Percentiles rank a stretch among this genome's conserved stretches.
phyloP scores from a whole-genome alignment of 176 grass and related monocot genomes.

The Leersia perrieri region DNA sequence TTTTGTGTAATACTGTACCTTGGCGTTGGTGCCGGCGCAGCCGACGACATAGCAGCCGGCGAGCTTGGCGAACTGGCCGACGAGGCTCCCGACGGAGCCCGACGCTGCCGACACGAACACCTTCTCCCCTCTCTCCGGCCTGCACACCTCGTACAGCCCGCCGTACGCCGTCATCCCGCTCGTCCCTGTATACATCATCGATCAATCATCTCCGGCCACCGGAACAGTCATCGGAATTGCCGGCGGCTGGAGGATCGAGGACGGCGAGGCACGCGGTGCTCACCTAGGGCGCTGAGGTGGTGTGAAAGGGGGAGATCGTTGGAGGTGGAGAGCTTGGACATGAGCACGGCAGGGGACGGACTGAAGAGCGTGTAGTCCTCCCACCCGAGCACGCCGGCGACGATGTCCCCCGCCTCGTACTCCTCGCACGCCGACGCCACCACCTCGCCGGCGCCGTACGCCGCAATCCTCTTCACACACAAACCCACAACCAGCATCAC shows the following conservation, averaged over 20 bases:
- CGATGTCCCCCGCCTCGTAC: constrained; percentile 38
- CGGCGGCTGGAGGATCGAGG: neutral
- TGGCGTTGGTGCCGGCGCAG: constrained; percentile 43
- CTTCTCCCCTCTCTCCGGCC: neutral
- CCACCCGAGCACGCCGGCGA: constrained; percentile 52
- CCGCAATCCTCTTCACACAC: constrained; percentile 37
- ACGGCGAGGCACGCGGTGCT: neutral
- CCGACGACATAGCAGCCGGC: constrained; percentile 62
- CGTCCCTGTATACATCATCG: neutral
- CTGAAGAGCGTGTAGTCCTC: constrained; percentile 58
- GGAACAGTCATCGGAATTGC: neutral
- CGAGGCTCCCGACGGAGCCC: constrained; percentile 58
- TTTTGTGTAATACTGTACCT: constrained; percentile 13
- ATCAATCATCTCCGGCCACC: neutral
- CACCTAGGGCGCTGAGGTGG: constrained; percentile 26
- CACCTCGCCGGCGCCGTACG: constrained; percentile 50
- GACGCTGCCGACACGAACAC: constrained; percentile 62
- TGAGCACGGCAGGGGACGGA: neutral
- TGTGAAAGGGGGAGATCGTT: constrained; percentile 33
- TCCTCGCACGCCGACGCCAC: constrained; percentile 41
- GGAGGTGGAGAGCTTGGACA: neutral
- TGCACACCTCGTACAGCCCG: constrained; percentile 16
- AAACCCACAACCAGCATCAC: too few species aligned
- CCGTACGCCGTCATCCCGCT: constrained; percentile 43
- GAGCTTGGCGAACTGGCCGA: constrained; percentile 68